phyloP scores from a whole-genome alignment of 2,329 filamentous ascomycete species.

The Penicillium sp. region DNA sequence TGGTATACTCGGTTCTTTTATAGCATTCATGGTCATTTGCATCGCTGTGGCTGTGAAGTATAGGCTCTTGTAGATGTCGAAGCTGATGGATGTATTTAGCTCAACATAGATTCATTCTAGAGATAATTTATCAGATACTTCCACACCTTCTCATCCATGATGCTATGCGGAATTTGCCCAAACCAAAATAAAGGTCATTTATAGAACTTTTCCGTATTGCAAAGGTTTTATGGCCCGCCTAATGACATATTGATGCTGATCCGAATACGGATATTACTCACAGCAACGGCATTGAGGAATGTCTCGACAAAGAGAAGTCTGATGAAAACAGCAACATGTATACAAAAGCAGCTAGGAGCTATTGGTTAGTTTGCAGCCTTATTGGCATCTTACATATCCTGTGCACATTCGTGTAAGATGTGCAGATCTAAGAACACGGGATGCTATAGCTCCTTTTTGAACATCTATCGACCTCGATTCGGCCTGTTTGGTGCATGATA shows the following conservation, averaged over 20 bases:
- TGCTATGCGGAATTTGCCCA: neutral
- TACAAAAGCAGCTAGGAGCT: too few species aligned
- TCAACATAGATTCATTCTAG: neutral
- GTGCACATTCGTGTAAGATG: neutral
- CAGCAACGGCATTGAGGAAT: too few species aligned
- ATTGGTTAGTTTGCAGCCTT: constrained; percentile 17
- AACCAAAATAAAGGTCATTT: neutral
- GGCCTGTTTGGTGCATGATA: too few species aligned
- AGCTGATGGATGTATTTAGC: neutral
- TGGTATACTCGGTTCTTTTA: constrained; percentile 46
- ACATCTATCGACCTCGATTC: too few species aligned
- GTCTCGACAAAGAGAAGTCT: too few species aligned
- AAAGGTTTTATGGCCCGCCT: too few species aligned
- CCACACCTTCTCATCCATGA: neutral
- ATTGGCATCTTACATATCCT: constrained; percentile 7
- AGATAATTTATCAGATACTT: neutral
- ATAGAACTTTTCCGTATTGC: too few species aligned
- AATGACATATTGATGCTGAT: too few species aligned
- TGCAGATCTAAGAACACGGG: too few species aligned
- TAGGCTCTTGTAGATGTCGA: constrained; percentile 33
- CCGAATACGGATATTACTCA: too few species aligned
- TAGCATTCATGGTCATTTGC: constrained; percentile 37
- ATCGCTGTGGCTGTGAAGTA: constrained; percentile 35
- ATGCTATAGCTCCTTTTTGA: too few species aligned
- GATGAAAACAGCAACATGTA: too few species aligned